These are phyloP conservation scores for Diaporthe sp. DNA, from an alignment of 2,329 filamentous ascomycete genomes.

Conservation along the genomic window DNA sequence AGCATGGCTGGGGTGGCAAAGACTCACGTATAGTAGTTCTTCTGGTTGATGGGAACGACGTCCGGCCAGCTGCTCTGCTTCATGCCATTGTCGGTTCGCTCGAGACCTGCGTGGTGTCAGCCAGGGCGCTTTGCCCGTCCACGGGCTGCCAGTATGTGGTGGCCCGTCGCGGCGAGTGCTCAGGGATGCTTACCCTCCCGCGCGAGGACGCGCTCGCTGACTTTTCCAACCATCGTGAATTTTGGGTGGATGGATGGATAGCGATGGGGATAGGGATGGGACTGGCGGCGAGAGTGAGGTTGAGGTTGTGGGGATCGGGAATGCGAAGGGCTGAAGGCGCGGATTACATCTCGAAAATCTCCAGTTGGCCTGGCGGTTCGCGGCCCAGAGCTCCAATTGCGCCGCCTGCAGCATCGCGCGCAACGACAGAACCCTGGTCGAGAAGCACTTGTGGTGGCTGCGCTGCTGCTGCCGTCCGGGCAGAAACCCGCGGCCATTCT, in stretches of 20 bases:
- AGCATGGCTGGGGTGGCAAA: neutral
- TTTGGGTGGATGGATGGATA: conserved; percentile 43
- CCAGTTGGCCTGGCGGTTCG: conserved; percentile 20
- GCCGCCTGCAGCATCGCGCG: conserved; percentile 31
- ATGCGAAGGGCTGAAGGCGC: neutral
- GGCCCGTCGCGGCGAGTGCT: conserved; percentile 6
- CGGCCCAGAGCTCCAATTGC: conserved; percentile 34
- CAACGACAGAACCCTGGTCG: conserved; percentile 31
- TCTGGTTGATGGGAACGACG: conserved; percentile 95
- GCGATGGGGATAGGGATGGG: conserved; percentile 23
- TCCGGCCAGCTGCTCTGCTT: conserved; percentile 95
- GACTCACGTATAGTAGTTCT: conserved; percentile 96
- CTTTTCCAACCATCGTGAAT: conserved; percentile 70
- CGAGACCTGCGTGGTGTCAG: conserved; percentile 74
- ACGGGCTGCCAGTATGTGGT: neutral
- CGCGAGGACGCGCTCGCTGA: conserved; percentile 74
- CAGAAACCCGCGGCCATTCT: conserved; percentile 41
- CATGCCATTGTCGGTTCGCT: conserved; percentile 98
- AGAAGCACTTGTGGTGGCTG: conserved; percentile 20
- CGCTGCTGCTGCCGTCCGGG: conserved; percentile 40
- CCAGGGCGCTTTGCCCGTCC: conserved; percentile 19
- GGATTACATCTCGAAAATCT: conserved; percentile 37
- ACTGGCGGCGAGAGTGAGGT: conserved; percentile 17
- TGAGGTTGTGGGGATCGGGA: conserved; percentile 17
- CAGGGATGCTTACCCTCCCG: conserved; percentile 65